Conservation (phyloP, 2,329 filamentous ascomycete species). For the Cercospora sp. region DNA sequence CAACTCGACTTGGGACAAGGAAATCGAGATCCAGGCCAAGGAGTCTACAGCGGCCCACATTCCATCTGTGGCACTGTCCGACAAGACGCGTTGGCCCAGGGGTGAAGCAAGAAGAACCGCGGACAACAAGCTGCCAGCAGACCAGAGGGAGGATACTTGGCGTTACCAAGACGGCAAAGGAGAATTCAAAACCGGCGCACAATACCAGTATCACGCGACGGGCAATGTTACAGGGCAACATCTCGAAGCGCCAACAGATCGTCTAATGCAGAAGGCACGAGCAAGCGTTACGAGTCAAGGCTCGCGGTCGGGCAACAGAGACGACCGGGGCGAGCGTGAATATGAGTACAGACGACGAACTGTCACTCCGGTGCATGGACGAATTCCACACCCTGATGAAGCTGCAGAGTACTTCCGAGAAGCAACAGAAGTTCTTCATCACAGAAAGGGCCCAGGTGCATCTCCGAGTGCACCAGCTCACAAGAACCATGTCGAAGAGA, state of each 20-base stretch:
- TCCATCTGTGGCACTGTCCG: neutral
- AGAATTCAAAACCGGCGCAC: neutral
- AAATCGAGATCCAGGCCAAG: neutral
- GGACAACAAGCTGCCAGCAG: neutral
- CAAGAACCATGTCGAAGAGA: neutral
- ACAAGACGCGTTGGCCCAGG: neutral
- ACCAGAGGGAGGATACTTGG: neutral
- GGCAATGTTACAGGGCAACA: neutral
- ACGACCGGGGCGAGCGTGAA: neutral
- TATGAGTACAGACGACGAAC: constrained; percentile 5
- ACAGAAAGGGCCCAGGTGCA: constrained; percentile 4
- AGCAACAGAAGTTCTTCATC: constrained; percentile 16
- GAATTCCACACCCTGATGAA: neutral
- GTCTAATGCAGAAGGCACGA: neutral
- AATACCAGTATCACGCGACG: neutral
- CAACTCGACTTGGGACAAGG: neutral
- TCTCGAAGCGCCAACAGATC: neutral
- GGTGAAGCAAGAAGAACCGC: neutral
- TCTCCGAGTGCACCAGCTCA: neutral
- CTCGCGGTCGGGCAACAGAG: neutral
- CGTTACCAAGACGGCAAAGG: neutral
- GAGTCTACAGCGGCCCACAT: neutral
- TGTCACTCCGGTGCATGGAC: neutral
- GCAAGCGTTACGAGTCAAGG: neutral
- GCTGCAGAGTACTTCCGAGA: constrained; percentile 14